These are phyloP conservation scores for Chloris gayana DNA, from an alignment of 176 grass and related monocot species.

Conservation along the genomic window DNA sequence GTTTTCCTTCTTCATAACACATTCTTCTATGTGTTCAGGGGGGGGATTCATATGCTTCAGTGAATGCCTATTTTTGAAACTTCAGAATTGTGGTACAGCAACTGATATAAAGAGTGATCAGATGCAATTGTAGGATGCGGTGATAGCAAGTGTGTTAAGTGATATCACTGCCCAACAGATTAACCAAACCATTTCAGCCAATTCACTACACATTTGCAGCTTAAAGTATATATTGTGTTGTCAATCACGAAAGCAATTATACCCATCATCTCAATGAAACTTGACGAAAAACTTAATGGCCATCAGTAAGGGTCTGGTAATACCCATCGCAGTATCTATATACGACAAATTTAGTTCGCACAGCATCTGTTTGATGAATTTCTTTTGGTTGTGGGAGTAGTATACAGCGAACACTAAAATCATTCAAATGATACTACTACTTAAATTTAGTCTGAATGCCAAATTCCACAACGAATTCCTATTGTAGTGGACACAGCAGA, in stretches of 20 bases:
- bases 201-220: background rate
- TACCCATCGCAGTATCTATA: background rate
- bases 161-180: slow-evolving; percentile 1
- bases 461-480: background rate
- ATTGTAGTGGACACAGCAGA: background rate
- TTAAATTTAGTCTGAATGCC: background rate
- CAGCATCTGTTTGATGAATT: slow-evolving; percentile 9
- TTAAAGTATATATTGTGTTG: background rate
- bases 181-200: background rate
- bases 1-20: background rate
- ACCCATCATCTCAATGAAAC: background rate
- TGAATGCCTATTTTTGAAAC: background rate
- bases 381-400: background rate
- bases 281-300: background rate
- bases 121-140: background rate
- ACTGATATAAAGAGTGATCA: background rate
- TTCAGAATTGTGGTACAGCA: background rate
- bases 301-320: background rate
- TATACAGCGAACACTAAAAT: background rate
- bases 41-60: background rate
- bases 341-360: background rate
- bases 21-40: background rate
- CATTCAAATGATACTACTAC: background rate
- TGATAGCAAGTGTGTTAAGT: background rate
- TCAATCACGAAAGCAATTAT: background rate